Conservation (phyloP, 192 early-diverging fungal genomes). For the Linnemannia zychae region DNA sequence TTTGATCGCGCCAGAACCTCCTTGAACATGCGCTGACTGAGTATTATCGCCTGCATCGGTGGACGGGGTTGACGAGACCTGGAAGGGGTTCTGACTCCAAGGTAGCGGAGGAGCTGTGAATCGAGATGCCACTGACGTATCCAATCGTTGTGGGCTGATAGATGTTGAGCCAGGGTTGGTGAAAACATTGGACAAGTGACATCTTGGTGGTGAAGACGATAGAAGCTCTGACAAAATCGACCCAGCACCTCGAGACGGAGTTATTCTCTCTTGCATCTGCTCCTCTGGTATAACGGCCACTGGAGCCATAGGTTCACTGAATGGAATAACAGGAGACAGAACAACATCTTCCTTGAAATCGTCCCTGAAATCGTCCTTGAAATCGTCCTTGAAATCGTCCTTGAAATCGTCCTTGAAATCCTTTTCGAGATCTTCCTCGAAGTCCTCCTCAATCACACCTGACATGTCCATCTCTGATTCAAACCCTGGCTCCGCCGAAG, state of each 20-base stretch:
- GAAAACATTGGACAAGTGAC: neutral
- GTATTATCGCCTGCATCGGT: neutral
- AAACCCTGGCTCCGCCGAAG: neutral
- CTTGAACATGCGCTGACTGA: neutral
- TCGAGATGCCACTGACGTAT: neutral
- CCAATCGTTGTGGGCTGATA: neutral
- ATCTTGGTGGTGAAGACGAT: neutral
- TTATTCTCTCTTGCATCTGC: neutral
- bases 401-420: too few species aligned
- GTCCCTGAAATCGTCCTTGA: too few species aligned
- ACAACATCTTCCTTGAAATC: neutral
- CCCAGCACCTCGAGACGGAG: neutral
- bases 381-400: too few species aligned
- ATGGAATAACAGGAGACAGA: neutral
- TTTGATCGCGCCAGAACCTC: neutral
- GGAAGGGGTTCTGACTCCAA: neutral
- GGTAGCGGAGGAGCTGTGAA: neutral
- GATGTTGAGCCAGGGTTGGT: neutral
- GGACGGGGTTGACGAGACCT: neutral
- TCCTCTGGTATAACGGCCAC: too few species aligned
- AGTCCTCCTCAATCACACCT: neutral
- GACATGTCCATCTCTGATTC: neutral
- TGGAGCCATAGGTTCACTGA: too few species aligned
- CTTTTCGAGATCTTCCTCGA: neutral
- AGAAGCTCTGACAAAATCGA: neutral